Evolutionary conservation across 2,329 filamentous ascomycete genomes (phyloP).

Genomic region (Diaporthe vaccinii): DNA sequence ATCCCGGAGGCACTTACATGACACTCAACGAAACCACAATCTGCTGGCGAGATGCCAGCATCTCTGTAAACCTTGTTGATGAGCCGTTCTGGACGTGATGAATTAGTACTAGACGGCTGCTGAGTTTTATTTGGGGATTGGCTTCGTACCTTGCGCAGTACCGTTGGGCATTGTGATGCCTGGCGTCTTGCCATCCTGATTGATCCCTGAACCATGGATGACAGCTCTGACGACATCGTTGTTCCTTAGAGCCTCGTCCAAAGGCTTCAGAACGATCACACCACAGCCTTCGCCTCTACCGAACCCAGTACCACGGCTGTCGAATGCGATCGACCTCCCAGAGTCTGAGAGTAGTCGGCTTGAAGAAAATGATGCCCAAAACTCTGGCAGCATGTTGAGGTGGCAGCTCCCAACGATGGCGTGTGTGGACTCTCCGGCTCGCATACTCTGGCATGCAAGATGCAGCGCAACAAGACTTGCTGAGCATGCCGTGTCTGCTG

Average conservation of each 20-base stretch:
- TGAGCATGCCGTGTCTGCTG: conserved; percentile 66
- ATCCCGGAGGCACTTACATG: not conserved
- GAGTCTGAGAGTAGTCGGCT: conserved; percentile 62
- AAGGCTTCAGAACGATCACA: conserved; percentile 67
- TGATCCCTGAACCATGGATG: conserved; percentile 64
- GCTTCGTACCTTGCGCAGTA: conserved; percentile 58
- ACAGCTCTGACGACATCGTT: conserved; percentile 67
- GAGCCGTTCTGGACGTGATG: conserved; percentile 50
- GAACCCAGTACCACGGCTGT: conserved; percentile 68
- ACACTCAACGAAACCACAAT: conserved; percentile 56
- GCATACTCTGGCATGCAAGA: conserved; percentile 63
- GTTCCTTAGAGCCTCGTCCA: conserved; percentile 41
- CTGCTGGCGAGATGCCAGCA: conserved; percentile 54
- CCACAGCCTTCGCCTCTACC: conserved; percentile 72
- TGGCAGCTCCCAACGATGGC: conserved; percentile 64
- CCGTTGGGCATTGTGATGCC: conserved; percentile 70
- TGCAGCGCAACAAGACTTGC: conserved; percentile 65
- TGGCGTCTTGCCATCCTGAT: conserved; percentile 69
- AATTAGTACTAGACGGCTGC: conserved; percentile 18
- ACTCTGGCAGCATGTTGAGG: conserved; percentile 62
- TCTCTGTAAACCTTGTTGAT: conserved; percentile 59
- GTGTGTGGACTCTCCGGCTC: conserved; percentile 59
- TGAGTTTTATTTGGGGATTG: not conserved
- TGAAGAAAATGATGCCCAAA: conserved; percentile 53
- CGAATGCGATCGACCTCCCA: conserved; percentile 66